Conservation (phyloP, 306 rosid species). For the Begonia loranthoides region DNA sequence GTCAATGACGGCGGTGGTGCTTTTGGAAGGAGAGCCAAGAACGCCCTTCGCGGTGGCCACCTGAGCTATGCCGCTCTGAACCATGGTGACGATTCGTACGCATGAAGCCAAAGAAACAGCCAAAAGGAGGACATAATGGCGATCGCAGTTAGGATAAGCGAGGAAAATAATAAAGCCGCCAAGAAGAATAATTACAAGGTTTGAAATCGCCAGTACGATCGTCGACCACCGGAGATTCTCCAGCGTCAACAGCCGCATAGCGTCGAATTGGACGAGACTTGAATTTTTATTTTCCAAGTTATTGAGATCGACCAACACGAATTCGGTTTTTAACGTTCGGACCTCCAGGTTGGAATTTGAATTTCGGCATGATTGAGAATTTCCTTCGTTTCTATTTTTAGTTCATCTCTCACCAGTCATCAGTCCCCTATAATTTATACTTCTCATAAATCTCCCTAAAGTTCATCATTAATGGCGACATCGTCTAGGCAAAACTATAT, state of each 20-base stretch:
- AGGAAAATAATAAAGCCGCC: constrained; percentile 22
- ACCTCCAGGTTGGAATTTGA: too few species aligned
- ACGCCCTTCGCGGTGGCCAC: constrained; percentile 43
- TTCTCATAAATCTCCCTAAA: too few species aligned
- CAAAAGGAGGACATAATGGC: constrained; percentile 17
- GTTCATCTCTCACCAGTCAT: too few species aligned
- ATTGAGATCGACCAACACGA: neutral
- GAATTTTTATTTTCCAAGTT: neutral
- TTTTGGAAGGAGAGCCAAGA: constrained; percentile 21
- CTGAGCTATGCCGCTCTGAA: constrained; percentile 50
- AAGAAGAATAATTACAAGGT: constrained; percentile 13
- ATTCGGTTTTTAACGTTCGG: too few species aligned
- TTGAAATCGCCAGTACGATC: constrained; percentile 21
- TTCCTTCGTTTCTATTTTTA: too few species aligned
- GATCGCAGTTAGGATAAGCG: constrained; percentile 19
- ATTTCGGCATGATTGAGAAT: too few species aligned
- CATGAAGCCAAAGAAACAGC: constrained; percentile 22
- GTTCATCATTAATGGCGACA: too few species aligned
- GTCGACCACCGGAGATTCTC: constrained; percentile 21
- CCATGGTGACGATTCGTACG: constrained; percentile 31
- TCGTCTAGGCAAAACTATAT: too few species aligned
- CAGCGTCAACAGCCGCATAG: constrained; percentile 20
- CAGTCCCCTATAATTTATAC: too few species aligned
- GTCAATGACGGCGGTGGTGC: constrained; percentile 14
- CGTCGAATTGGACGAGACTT: neutral